phyloP scores from a whole-genome alignment of 1,284 basidiomycete species.

The Thelephora terrestris region DNA sequence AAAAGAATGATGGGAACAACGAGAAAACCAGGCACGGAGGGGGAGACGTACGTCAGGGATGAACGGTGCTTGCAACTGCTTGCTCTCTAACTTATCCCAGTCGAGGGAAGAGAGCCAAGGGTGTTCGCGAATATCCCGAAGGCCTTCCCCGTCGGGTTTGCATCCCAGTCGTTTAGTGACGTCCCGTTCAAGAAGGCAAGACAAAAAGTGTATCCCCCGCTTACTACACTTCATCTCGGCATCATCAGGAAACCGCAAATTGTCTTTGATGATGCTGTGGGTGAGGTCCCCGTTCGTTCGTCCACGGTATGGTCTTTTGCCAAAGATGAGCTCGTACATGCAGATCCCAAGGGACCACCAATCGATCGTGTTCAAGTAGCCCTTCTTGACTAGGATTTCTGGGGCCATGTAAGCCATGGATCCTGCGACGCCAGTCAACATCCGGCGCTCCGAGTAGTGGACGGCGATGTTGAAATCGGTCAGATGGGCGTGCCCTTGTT shows the following conservation, averaged over 20 bases:
- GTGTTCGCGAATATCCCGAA: conserved; percentile 69
- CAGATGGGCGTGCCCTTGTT: conserved; percentile 90
- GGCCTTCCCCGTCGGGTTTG: conserved; percentile 68
- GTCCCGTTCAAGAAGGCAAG: conserved; percentile 80
- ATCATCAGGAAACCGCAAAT: conserved; percentile 69
- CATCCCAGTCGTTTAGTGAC: conserved; percentile 75
- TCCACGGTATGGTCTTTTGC: conserved; percentile 85
- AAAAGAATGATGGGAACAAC: neutral
- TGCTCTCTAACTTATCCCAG: conserved; percentile 79
- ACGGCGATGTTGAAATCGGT: conserved; percentile 99
- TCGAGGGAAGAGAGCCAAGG: conserved; percentile 84
- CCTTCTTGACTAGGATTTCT: conserved; percentile 78
- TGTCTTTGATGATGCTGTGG: conserved; percentile 75
- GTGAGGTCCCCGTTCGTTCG: conserved; percentile 87
- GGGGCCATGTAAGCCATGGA: conserved; percentile 99
- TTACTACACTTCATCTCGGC: conserved; percentile 62
- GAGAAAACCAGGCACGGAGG: conserved; percentile 1
- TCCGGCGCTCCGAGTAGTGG: conserved; percentile 79
- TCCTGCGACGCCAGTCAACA: conserved; percentile 92
- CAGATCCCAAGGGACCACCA: conserved; percentile 96
- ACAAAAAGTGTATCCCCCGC: conserved; percentile 48
- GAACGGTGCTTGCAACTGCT: conserved; percentile 79
- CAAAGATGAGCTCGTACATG: conserved; percentile 87
- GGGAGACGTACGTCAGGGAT: conserved; percentile 72
- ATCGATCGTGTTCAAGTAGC: conserved; percentile 87